Evolutionary conservation across 495 filamentous ascomycete species (phyloP).

Genomic region (Penicillium malachiteum): DNA sequence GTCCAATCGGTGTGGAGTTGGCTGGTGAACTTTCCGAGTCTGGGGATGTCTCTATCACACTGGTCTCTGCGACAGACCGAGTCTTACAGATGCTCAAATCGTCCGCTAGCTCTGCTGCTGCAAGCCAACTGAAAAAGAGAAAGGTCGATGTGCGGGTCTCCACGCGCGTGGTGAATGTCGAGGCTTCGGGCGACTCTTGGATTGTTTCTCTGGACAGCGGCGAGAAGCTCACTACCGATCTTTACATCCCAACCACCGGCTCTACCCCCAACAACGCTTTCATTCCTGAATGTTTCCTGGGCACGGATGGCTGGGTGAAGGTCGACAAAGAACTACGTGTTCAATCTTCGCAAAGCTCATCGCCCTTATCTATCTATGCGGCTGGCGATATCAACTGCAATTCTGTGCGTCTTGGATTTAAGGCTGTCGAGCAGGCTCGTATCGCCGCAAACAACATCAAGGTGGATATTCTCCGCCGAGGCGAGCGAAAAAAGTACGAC

Average conservation of each 20-base stretch:
- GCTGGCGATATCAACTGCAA: conserved; percentile 41
- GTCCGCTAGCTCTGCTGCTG: conserved; percentile 23
- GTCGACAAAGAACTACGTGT: conserved; percentile 58
- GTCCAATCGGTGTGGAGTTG: conserved; percentile 64
- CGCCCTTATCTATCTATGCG: conserved; percentile 29
- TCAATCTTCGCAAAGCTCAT: conserved; percentile 24
- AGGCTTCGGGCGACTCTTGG: conserved; percentile 16
- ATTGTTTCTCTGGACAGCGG: conserved; percentile 43
- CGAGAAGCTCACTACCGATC: conserved; percentile 45
- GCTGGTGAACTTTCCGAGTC: conserved; percentile 58
- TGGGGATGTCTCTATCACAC: conserved; percentile 44
- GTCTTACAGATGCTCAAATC: conserved; percentile 35
- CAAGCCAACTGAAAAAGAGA: conserved; percentile 24
- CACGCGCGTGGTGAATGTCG: conserved; percentile 15
- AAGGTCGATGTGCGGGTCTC: conserved; percentile 28
- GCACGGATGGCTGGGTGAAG: conserved; percentile 49
- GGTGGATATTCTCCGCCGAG: conserved; percentile 25
- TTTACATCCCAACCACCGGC: conserved; percentile 65
- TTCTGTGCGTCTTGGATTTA: conserved; percentile 28
- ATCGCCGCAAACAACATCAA: conserved; percentile 37
- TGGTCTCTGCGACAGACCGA: conserved; percentile 38
- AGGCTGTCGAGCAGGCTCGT: conserved; percentile 26
- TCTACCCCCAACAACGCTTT: conserved; percentile 60
- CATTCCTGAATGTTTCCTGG: conserved; percentile 50
- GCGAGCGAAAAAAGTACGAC: conserved; percentile 23